Conservation (phyloP, 257 asterid genomes). For the Solanum virginianum region DNA sequence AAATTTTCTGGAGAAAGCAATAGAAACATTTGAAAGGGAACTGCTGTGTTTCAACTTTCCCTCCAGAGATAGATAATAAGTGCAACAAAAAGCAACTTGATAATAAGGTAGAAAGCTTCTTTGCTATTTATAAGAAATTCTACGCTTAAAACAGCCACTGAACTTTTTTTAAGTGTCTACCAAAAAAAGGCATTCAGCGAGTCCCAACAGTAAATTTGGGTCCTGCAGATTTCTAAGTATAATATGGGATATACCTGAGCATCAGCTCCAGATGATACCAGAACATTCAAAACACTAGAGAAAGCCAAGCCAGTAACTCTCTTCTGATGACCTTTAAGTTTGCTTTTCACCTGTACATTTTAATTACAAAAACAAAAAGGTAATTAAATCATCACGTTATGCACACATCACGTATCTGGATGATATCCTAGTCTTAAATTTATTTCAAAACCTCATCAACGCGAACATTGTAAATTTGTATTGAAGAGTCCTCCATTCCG, state of each 20-base stretch:
- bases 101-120: not conserved
- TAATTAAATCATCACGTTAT: not conserved
- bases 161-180: not conserved
- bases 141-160: not conserved
- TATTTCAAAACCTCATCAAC: conserved; percentile 34
- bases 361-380: not conserved
- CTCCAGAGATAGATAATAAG: not conserved
- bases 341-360: conserved; percentile 29
- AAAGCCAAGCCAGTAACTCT: conserved; percentile 72
- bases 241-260: conserved; percentile 36
- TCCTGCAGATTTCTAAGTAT: not conserved
- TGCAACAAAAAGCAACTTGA: not conserved
- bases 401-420: not conserved
- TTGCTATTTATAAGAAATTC: not conserved
- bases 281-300: conserved; percentile 37
- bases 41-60: not conserved
- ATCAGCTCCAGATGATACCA: conserved; percentile 66
- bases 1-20: not conserved
- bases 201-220: not conserved
- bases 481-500: conserved; percentile 62
- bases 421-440: not conserved
- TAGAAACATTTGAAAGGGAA: not conserved
- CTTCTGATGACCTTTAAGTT: conserved; percentile 53
- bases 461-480: conserved; percentile 47
- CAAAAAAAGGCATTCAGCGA: not conserved